Conservation (phyloP, 2,329 filamentous ascomycete species). For the Bipolaris sorokiniana region DNA sequence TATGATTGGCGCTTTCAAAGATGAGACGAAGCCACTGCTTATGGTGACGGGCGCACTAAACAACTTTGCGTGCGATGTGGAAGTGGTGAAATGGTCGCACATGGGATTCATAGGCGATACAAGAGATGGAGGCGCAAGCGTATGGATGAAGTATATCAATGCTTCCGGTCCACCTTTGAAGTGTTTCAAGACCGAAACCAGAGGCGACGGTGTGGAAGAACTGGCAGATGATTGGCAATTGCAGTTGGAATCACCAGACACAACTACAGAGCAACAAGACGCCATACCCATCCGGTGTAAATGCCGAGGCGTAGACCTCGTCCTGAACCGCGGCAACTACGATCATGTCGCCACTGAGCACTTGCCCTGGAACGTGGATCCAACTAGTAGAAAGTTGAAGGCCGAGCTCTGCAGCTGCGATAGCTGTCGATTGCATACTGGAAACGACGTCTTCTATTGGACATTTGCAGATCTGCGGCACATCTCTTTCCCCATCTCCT, state of each 20-base stretch:
- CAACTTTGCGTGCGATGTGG: constrained; percentile 32
- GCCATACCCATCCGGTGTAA: constrained; percentile 53
- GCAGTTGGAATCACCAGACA: constrained; percentile 5
- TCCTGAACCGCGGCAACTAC: constrained; percentile 47
- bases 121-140: constrained; percentile 58
- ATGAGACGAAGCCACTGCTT: constrained; percentile 29
- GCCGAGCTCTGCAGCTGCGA: constrained; percentile 55
- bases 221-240: constrained; percentile 44
- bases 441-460: constrained; percentile 56
- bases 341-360: constrained; percentile 31
- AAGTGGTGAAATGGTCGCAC: constrained; percentile 27
- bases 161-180: constrained; percentile 36
- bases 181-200: constrained; percentile 22
- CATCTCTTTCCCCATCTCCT: constrained; percentile 40
- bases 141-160: constrained; percentile 54
- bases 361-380: constrained; percentile 55
- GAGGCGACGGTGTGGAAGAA: constrained; percentile 24
- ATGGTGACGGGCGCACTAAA: constrained; percentile 51
- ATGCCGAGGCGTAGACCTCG: constrained; percentile 56
- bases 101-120: constrained; percentile 60
- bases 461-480: constrained; percentile 52
- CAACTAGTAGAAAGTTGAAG: constrained; percentile 50
- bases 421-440: constrained; percentile 55
- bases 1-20: constrained; percentile 51
- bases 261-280: constrained; percentile 22